These are phyloP conservation scores for Dysphania ambrosioides DNA, from an alignment of 148 eudicot species.

Conservation along the genomic window DNA sequence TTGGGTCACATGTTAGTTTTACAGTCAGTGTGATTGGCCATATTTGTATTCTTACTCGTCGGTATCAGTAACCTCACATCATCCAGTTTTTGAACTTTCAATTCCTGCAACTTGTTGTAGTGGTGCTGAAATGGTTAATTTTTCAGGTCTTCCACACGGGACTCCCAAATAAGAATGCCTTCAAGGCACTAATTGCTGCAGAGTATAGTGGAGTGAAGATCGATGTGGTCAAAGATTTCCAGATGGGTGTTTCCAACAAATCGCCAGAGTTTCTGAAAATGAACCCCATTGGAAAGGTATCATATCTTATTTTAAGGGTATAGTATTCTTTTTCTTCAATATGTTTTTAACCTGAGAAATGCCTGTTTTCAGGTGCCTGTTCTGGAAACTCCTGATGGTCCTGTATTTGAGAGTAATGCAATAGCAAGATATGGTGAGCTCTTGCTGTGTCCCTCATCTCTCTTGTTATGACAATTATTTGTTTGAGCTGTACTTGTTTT, in stretches of 20 bases:
- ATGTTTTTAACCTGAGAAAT: background rate
- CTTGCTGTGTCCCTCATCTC: background rate
- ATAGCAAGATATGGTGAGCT: conserved; percentile 62
- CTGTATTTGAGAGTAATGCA: conserved; percentile 66
- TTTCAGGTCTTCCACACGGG: conserved; percentile 53
- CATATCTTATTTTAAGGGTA: background rate
- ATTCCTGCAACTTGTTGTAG: background rate
- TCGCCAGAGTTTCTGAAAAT: conserved; percentile 63
- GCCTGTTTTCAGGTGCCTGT: conserved; percentile 47
- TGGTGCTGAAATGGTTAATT: background rate
- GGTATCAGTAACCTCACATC: background rate
- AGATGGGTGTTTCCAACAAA: conserved; percentile 72
- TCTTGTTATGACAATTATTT: conserved; percentile 15
- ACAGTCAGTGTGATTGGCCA: too few species aligned
- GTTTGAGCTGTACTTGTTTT: background rate
- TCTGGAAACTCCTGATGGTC: conserved; percentile 60
- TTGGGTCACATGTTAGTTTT: too few species aligned
- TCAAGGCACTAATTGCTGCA: conserved; percentile 65
- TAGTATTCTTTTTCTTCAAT: background rate
- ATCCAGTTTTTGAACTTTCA: background rate
- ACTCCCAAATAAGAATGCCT: conserved; percentile 57
- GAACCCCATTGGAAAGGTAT: conserved; percentile 82
- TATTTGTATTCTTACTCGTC: too few species aligned
- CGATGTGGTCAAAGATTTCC: conserved; percentile 46
- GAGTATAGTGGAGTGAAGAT: conserved; percentile 59